Evolutionary conservation across 306 rosid species (phyloP), one percentile per base, ranked within the genome.

Genomic region (Pyrus bretschneideri): DNA sequence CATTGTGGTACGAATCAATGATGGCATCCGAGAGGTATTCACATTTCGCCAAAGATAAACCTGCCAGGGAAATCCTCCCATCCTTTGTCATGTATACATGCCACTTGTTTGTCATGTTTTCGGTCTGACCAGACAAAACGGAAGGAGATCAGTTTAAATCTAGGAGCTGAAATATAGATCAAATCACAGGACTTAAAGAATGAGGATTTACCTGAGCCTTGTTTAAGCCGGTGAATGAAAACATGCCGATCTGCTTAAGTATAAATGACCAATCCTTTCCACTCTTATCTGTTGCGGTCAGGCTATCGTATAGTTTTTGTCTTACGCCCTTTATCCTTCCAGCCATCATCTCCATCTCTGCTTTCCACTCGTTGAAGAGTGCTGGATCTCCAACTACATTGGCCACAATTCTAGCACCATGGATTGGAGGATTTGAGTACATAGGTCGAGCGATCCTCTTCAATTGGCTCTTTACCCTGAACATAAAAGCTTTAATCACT

Each of bases 271-370:
- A 95, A 81, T 92, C 97, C 83, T 95, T 95, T 72, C 96, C 97
- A 81, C 96, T 95, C 80, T 87, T 92, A 80, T 95, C 99, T 77
- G 89, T 92, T 72, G 93, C 86, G 51, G 85, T 71, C 77, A 92
- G 89, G 71, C 84, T 86, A 73, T 91, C 93, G 67, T 85, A 95
- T 65, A 95, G 85, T 84, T 79, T 81, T 86, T 95, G 92, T 59
- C 99, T 88, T 59, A 95, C 99, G 69, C 82, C 89, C 86, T 90
- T 95, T 70, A 92, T 95, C 78, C 99, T 92, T 82, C 99, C 99
- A 9, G 99, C 99, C 99, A 95, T 95, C 96, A 92, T 84, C 87
- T 92, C 97, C 99, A 95, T 92, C 83, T 95, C 99, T 52, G 88
- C 92, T 87, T 83, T 92, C 99, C 99, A 95, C 82, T 92, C 99